Base-by-base conservation (phyloP, 306 rosid genomes). In the Myrica gale region DNA sequence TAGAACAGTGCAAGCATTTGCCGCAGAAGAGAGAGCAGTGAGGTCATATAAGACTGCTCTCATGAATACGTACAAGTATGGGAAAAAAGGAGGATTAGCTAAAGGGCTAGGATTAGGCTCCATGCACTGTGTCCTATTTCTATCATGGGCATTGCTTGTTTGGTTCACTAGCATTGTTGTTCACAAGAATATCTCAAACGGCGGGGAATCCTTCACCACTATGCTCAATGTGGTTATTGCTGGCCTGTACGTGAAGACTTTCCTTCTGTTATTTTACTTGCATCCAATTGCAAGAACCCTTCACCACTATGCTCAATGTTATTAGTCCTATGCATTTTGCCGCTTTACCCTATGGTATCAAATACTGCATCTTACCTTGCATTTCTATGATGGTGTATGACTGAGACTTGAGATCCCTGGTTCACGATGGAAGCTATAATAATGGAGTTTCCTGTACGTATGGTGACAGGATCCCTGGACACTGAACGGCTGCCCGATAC, bases 221-320 rank as follows among this genome's bases (percentile, higher is more conserved):
- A 92, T 95, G 98, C 96, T 95, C 78, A 95, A 95, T 69, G 98
- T 95, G 61, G 98, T 95, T 1, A 92, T 95, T 78, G 84, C 98
- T 79, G 98, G 98, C 90, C 89, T 95, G 98, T 95, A 86, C 37
- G 37, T 32, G 37, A 32, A 86, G 98, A 71, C 45, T 45, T 74
- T 81, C 73, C 43, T 81, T 53, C 41, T 55, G 60, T 44, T 69
- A 41, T 45, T 39, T 16, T 68, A 12, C 5, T 45, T 46, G 9
- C 6, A 5, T 53, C 55, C 6, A 50, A 70, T 7, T 23, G 61
- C 41, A 58, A 16, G 6, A 74, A 4, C 43, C 41, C 23, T 48
- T 68, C 42, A 50, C 23, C 71, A 10, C 73, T 69, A 32, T 44
- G 61, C 44, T 53, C 39, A 3, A 62, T 68, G 13, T 45, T 9